These are phyloP conservation scores for Flagelloscypha sp. DNA, from an alignment of 768 basidiomycete species.

Conservation along the genomic window DNA sequence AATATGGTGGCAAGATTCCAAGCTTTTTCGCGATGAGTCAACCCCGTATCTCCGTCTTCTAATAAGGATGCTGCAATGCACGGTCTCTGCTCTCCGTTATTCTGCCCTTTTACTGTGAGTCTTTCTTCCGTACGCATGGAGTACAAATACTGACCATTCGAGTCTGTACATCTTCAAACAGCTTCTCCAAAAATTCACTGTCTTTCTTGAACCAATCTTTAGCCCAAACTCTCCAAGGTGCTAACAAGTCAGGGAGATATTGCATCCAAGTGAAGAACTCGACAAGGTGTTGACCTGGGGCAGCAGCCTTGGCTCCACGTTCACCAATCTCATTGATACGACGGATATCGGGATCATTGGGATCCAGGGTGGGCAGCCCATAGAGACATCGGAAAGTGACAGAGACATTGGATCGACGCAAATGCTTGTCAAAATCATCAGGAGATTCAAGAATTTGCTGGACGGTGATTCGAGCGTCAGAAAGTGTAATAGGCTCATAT, in stretches of 20 bases:
- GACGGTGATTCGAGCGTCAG: conserved; percentile 8
- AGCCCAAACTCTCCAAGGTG: conserved; percentile 17
- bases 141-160: conserved; percentile 4
- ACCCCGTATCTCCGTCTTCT: too few relatives aligned
- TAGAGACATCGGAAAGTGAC: conserved; percentile 11
- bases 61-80: too few relatives aligned
- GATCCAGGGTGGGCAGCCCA: conserved; percentile 8
- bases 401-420: conserved; percentile 9
- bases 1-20: too few relatives aligned
- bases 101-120: too few relatives aligned
- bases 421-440: conserved; percentile 18
- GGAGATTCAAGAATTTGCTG: conserved; percentile 7
- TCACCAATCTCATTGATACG: conserved; percentile 13
- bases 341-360: conserved; percentile 11
- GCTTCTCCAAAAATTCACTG: conserved; percentile 14
- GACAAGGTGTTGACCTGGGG: conserved; percentile 25
- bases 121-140: not conserved
- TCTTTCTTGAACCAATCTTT: conserved; percentile 15
- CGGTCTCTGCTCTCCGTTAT: too few relatives aligned
- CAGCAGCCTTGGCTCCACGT: conserved; percentile 18
- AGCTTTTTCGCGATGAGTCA: too few relatives aligned
- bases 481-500: conserved; percentile 7
- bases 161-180: conserved; percentile 11
- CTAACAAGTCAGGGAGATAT: conserved; percentile 20
- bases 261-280: conserved; percentile 25